Evolutionary conservation across 768 basidiomycete species (phyloP).

Genomic region (Russula griseocarnosa): DNA sequence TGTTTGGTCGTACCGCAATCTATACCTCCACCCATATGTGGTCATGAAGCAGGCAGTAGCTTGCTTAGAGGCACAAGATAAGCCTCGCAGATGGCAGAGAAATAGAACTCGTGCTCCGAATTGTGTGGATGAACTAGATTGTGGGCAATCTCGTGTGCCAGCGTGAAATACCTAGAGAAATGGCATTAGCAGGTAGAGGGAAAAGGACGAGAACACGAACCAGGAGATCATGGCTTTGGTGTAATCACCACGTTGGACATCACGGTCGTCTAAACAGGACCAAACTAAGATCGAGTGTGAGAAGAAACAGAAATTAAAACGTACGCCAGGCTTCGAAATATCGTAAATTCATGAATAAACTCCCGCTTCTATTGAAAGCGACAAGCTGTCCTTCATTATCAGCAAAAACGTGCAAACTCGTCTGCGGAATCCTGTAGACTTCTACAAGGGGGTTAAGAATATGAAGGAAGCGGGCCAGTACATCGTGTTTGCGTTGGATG

Average conservation of each 20-base stretch:
- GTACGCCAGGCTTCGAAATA: slow-evolving; percentile 86
- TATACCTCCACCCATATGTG: neutral
- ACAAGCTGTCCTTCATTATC: slow-evolving; percentile 77
- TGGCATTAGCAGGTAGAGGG: neutral
- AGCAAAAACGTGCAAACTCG: slow-evolving; percentile 82
- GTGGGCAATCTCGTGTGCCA: slow-evolving; percentile 92
- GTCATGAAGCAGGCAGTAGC: slow-evolving; percentile 8
- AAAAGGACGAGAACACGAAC: slow-evolving; percentile 37
- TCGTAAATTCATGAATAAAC: slow-evolving; percentile 83
- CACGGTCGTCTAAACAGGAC: slow-evolving; percentile 56
- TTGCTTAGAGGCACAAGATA: slow-evolving; percentile 42
- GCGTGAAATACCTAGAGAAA: slow-evolving; percentile 70
- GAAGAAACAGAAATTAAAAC: slow-evolving; percentile 33
- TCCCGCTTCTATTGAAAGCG: slow-evolving; percentile 89
- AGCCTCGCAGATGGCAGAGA: slow-evolving; percentile 82
- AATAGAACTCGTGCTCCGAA: slow-evolving; percentile 91
- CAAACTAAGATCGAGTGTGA: neutral
- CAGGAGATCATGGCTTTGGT: slow-evolving; percentile 76
- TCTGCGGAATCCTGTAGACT: slow-evolving; percentile 69
- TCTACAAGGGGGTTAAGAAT: slow-evolving; percentile 60
- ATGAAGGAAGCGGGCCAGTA: slow-evolving; percentile 67
- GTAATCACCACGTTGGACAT: slow-evolving; percentile 51
- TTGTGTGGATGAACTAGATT: slow-evolving; percentile 86
- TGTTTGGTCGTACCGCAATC: neutral
- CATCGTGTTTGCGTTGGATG: slow-evolving; percentile 50